Percentiles rank a stretch among this genome's conserved stretches.
Conservation (phyloP, 805 yeast genomes). For the Candida cerambycidarum region DNA sequence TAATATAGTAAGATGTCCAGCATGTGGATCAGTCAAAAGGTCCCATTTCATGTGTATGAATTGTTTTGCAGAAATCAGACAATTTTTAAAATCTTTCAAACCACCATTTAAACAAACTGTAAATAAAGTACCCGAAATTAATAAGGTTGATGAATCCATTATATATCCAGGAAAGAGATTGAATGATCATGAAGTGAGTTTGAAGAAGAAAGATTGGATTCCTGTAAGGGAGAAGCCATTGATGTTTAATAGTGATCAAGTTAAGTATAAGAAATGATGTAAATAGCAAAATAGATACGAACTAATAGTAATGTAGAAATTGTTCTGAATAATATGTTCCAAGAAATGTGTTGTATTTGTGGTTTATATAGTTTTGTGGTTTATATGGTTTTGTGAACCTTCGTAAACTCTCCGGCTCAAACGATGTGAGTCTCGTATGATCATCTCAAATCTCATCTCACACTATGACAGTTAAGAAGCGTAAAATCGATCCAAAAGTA, state of each 20-base stretch:
- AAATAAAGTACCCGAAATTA: slow-evolving; percentile 34
- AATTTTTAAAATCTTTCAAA: slow-evolving; percentile 62
- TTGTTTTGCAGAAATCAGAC: slow-evolving; percentile 80
- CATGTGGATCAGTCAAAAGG: slow-evolving; percentile 91
- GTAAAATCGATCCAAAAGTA: slow-evolving; percentile 13
- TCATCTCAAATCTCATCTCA: background rate
- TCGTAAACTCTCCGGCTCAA: too few relatives aligned
- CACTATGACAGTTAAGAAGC: slow-evolving; percentile 8
- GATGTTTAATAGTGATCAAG: slow-evolving; percentile 28
- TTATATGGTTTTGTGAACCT: too few relatives aligned
- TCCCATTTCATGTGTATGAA: slow-evolving; percentile 91
- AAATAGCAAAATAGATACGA: background rate
- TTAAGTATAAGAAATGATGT: slow-evolving; percentile 17
- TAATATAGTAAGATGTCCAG: slow-evolving; percentile 86
- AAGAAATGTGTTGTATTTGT: too few relatives aligned
- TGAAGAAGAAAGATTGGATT: slow-evolving; percentile 43
- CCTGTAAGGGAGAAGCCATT: slow-evolving; percentile 45
- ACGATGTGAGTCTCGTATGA: background rate
- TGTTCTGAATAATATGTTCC: too few relatives aligned
- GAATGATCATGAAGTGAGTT: slow-evolving; percentile 27
- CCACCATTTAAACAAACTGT: slow-evolving; percentile 14
- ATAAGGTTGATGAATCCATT: slow-evolving; percentile 60
- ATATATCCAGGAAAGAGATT: slow-evolving; percentile 73
- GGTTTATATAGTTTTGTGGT: too few relatives aligned
- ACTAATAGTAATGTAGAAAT: too few relatives aligned